Evolutionary conservation across 495 filamentous ascomycete genomes (phyloP).

Genomic region (Penicillium cosmopolitanum): DNA sequence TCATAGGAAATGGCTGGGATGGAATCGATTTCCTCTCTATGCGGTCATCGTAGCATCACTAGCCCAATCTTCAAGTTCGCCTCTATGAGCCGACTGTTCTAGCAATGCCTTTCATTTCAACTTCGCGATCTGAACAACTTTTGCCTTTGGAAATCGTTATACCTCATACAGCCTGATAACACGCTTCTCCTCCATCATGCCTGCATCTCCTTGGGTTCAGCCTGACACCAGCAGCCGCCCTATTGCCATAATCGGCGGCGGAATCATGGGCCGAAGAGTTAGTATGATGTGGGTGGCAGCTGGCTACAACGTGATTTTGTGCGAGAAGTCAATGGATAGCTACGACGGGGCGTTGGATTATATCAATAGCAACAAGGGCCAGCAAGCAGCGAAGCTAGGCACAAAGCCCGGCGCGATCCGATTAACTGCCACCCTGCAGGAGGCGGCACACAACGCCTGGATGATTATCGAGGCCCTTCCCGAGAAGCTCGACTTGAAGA

Average conservation of each 20-base stretch:
- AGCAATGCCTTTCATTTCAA: not conserved
- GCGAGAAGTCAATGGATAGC: conserved; percentile 32
- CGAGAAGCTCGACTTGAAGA: conserved; percentile 26
- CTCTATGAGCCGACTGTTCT: conserved; percentile 7
- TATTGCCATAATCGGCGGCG: conserved; percentile 44
- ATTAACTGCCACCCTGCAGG: conserved; percentile 33
- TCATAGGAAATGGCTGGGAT: conserved; percentile 12
- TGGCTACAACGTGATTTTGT: conserved; percentile 38
- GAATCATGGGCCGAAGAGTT: conserved; percentile 47
- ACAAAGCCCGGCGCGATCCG: conserved; percentile 29
- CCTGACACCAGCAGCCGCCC: conserved; percentile 35
- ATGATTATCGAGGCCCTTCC: conserved; percentile 29
- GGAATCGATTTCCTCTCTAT: conserved; percentile 3
- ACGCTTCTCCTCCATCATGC: conserved; percentile 10
- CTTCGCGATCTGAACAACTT: not conserved
- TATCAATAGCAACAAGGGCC: conserved; percentile 33
- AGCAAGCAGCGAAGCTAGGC: conserved; percentile 36
- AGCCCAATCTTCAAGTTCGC: not conserved
- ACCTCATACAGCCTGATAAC: not conserved
- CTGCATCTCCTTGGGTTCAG: conserved; percentile 19
- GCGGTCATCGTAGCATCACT: conserved; percentile 24
- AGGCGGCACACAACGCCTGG: conserved; percentile 48
- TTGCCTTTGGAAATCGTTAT: not conserved
- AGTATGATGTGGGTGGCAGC: conserved; percentile 34
- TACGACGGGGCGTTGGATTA: conserved; percentile 32